Evolutionary conservation across 306 rosid species (phyloP), one percentile per base, ranked within the genome.

Genomic region (Pyrus betulifolia): DNA sequence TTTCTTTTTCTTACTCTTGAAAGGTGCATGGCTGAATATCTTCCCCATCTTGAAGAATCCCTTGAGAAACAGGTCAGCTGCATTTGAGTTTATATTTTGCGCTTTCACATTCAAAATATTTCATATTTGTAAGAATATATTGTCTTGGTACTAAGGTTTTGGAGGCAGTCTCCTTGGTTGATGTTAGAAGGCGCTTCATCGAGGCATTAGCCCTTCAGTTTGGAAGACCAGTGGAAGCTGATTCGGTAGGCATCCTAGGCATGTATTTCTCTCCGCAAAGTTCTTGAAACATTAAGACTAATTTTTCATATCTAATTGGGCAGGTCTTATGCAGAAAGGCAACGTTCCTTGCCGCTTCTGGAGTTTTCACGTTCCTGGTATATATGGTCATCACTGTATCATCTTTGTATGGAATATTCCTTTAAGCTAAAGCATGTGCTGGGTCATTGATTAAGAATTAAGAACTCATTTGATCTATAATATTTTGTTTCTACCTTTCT

Each of bases 21-120:
- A 23, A 92, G 99, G 99, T 96, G 99, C 85, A 84, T 93, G 91
- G 99, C 97, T 54, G 95, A 96, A 87, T 96, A 91, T 82, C 96
- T 96, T 69, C 95, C 89, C 33, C 90, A 91, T 82, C 82, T 96
- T 27, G 99, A 96, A 87, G 98, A 96, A 87, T 81, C 84, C 79
- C 92, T 96, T 69, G 90, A 77, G 87, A 91, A 91, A 84, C 98
- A 96, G 98, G 99, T 96, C 69, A 71, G 89, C 80, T 75, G 23
- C 30, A 65, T 63, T 69, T 83, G 31, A 42, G 46, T 74, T 72
- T 42, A 22, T 59, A n/a, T 31, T 30, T 61, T 58, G 58, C 40
- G 4, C 2, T n/a, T n/a, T 23, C 15, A n/a, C 15, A 44, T 60
- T 25, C 40, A 21, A 19, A 68, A 27, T 44, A 35, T 69, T 25